Conservation (phyloP, 2,329 filamentous ascomycete species). For the Curvularia spicifera region DNA sequence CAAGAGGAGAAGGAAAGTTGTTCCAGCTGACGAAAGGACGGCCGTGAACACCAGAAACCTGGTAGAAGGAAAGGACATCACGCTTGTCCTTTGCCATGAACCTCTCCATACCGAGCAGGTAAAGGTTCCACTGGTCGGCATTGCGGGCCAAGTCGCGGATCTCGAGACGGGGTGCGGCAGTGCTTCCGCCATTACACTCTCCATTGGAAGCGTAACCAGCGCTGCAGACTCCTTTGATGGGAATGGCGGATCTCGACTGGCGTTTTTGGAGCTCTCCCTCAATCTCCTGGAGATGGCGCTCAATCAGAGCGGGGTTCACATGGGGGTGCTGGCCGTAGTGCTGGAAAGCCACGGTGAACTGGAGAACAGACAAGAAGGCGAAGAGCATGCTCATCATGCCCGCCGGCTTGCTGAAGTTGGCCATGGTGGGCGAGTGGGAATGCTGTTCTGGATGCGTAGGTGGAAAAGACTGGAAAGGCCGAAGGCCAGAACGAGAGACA, state of each 20-base stretch:
- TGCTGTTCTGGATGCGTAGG: slow-evolving; percentile 8
- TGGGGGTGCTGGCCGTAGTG: slow-evolving; percentile 28
- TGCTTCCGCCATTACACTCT: slow-evolving; percentile 34
- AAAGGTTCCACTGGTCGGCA: slow-evolving; percentile 75
- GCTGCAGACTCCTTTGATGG: slow-evolving; percentile 41
- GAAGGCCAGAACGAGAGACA: slow-evolving; percentile 19
- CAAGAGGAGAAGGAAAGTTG: slow-evolving; percentile 44
- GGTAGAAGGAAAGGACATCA: slow-evolving; percentile 74
- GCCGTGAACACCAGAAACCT: slow-evolving; percentile 80
- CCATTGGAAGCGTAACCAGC: slow-evolving; percentile 31
- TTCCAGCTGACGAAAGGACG: slow-evolving; percentile 70
- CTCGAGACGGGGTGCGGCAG: slow-evolving; percentile 63
- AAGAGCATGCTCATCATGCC: slow-evolving; percentile 44
- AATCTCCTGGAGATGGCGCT: slow-evolving; percentile 36
- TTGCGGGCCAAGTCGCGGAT: slow-evolving; percentile 69
- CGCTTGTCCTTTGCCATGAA: slow-evolving; percentile 72
- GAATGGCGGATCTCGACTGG: slow-evolving; percentile 29
- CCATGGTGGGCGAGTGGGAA: slow-evolving; percentile 33
- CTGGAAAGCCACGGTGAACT: slow-evolving; percentile 40
- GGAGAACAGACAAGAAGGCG: slow-evolving; percentile 42
- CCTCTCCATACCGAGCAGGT: slow-evolving; percentile 74
- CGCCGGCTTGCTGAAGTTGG: slow-evolving; percentile 45
- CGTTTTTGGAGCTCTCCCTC: slow-evolving; percentile 32
- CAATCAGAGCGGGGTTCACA: slow-evolving; percentile 23
- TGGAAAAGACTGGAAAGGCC: slow-evolving; percentile 18